Evolutionary conservation across 805 yeast species (phyloP).

Genomic region (Nakazawaea ishiwadae): DNA sequence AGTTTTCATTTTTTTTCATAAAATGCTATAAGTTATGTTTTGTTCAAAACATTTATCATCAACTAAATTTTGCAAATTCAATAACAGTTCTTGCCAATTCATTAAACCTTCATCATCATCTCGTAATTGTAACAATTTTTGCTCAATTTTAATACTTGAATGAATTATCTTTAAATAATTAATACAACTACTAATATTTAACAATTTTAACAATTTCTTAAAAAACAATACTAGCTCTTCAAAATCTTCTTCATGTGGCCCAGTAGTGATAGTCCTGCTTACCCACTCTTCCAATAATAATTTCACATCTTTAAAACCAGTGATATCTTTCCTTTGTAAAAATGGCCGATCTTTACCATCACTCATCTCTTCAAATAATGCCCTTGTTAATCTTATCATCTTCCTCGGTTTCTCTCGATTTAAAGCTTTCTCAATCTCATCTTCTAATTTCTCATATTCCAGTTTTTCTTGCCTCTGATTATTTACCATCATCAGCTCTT

Average conservation of each 20-base stretch:
- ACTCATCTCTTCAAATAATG: constrained; percentile 2
- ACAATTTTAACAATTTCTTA: neutral
- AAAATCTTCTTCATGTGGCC: constrained; percentile 4
- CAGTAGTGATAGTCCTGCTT: neutral
- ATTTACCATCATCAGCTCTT: neutral
- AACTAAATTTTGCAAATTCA: neutral
- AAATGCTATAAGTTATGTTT: neutral
- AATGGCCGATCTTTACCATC: no score
- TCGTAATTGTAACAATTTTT: neutral
- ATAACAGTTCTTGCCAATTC: constrained; percentile 1
- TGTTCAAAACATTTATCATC: constrained; percentile 1
- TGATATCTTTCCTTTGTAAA: no score
- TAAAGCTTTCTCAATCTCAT: neutral
- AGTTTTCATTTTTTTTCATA: no score
- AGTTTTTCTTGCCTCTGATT: no score
- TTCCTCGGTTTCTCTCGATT: neutral
- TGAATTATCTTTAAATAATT: constrained; percentile 1
- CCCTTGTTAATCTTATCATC: constrained; percentile 4
- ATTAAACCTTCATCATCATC: neutral
- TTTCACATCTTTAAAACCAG: neutral
- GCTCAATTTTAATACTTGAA: neutral
- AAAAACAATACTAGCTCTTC: neutral
- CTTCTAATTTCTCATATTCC: constrained; percentile 2
- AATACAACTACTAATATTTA: neutral
- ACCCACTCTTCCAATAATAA: constrained; percentile 1